phyloP scores from a whole-genome alignment of 768 basidiomycete genomes.

The Podaxis pistillaris region DNA sequence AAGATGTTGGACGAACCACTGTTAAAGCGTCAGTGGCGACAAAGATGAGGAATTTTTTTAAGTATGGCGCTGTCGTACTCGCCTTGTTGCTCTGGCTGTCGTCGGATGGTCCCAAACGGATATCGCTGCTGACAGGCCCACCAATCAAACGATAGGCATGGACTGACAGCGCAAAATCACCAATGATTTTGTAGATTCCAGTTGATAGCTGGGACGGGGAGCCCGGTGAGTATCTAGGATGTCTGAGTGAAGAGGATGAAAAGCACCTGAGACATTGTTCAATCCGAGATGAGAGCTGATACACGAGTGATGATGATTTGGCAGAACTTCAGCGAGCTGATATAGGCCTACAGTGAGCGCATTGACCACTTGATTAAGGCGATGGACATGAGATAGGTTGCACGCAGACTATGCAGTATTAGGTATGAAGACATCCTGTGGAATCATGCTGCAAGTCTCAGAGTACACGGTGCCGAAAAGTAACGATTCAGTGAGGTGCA shows the following conservation, averaged over 20 bases:
- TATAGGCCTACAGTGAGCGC: not conserved
- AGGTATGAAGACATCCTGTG: not conserved
- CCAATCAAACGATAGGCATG: not conserved
- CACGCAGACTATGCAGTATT: not conserved
- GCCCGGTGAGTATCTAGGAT: not conserved
- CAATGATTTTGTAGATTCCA: not conserved
- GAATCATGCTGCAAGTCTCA: not conserved
- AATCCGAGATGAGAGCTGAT: not conserved
- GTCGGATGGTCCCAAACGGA: not conserved
- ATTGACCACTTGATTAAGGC: not conserved
- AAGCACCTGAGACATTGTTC: not conserved
- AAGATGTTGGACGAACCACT: not conserved
- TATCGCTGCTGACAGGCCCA: not conserved
- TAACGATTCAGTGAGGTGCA: not conserved
- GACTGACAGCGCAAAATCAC: not conserved
- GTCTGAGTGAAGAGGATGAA: not conserved
- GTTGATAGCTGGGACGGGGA: not conserved
- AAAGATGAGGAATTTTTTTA: not conserved
- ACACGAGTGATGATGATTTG: not conserved
- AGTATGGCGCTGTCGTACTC: not conserved
- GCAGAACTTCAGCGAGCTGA: not conserved
- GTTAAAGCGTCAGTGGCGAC: not conserved
- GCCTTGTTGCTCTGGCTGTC: not conserved
- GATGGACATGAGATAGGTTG: not conserved
- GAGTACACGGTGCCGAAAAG: not conserved